Evolutionary conservation across 1,284 basidiomycete species (phyloP).

Genomic region (Sanghuangporus weigelae): DNA sequence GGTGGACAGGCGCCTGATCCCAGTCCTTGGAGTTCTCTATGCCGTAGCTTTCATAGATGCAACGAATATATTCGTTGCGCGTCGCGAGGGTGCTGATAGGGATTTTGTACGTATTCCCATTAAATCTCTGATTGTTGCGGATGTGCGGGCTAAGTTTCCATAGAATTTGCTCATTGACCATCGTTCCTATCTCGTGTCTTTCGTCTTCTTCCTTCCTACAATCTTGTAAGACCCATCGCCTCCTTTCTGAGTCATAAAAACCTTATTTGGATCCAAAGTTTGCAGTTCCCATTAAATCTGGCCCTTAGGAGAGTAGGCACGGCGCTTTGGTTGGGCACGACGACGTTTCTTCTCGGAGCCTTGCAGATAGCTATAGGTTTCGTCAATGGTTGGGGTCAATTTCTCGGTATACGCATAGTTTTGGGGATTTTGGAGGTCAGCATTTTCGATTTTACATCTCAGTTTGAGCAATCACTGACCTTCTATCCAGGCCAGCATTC

Average conservation of each 20-base stretch:
- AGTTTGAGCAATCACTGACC: not conserved
- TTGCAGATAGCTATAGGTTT: constrained; percentile 34
- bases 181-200: constrained; percentile 15
- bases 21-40: constrained; percentile 30
- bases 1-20: constrained; percentile 30
- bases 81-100: constrained; percentile 27
- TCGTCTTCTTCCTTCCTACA: constrained; percentile 29
- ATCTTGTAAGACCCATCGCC: constrained; percentile 13
- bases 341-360: constrained; percentile 30
- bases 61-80: constrained; percentile 28
- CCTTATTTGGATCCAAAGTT: not conserved
- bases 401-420: constrained; percentile 33
- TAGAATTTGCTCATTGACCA: not conserved
- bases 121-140: not conserved
- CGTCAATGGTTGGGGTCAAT: constrained; percentile 26
- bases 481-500: not conserved
- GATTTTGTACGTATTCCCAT: constrained; percentile 2
- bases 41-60: constrained; percentile 29
- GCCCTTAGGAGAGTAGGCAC: constrained; percentile 31
- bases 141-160: not conserved
- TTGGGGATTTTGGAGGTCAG: constrained; percentile 32
- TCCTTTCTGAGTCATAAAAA: not conserved
- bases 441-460: not conserved
- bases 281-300: constrained; percentile 25
- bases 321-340: constrained; percentile 27